Base-by-base conservation (phyloP, 108 stramenopile genomes). In the Phaeodactylum tricornutum region DNA sequence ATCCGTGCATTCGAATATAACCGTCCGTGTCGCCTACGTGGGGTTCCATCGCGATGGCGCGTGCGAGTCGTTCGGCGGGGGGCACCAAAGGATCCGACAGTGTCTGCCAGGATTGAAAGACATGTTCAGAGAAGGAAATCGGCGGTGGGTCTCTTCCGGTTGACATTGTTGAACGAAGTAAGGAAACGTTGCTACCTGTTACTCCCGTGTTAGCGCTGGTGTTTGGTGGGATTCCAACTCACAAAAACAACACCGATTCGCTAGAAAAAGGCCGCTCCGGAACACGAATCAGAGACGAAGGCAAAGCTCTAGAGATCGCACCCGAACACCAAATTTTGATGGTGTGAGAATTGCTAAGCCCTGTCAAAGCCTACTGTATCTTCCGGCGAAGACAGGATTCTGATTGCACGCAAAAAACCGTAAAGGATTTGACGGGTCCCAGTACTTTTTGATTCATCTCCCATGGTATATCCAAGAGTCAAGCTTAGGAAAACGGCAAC, bases 1-100 rank as follows among this genome's bases (percentile, higher is more conserved):
- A 19, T 2, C 47, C 47, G n/a, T 27, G 19, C 2, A 48, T 5
- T 30, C 30, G 14, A 27, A 48, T 48, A 31, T 48, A 48, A 14
- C 28, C 47, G 32, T 48, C 47, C 3, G 38, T n/a, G n/a, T n/a
- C n/a, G n/a, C n/a, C n/a, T n/a, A n/a, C n/a, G n/a, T n/a, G n/a
- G 6, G 39, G 5, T 20, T 41, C 39, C 14, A 5, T 20, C 39
- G 21, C 16, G 21, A 41, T 15, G 14, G 39, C 39, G 19, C 21
- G 39, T n/a, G 5, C 14, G 19, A 41, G 6, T 14, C 39, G 39
- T 41, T 41, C 19, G 8, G 16, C 39, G 5, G 8, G 39, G 4
- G 39, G 39, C 16, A 41, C 39, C 16, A 20, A 15, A 9, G 39
- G 39, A 20, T 41, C 39, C 19, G 21, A 15, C 14, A 41, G 14